Evolutionary conservation across 2,329 filamentous ascomycete species (phyloP), one percentile per base, ranked within the genome.

Genomic region (Sporothrix euskadiensis): DNA sequence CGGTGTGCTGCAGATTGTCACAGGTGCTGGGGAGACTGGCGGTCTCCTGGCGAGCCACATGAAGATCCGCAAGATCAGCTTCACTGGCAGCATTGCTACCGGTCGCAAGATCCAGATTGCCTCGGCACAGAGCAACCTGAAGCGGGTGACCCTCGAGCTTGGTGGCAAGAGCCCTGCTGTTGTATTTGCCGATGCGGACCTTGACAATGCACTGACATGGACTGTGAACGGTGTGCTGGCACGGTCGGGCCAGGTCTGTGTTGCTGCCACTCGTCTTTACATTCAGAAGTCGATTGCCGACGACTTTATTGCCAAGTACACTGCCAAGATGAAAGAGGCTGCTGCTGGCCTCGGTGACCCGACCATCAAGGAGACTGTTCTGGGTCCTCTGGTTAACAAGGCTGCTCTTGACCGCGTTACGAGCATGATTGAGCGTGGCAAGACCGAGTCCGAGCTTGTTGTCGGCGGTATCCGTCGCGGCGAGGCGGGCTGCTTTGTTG

Each of bases 1-100:
- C 3, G 90, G 90, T 69, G 90, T 92, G 14, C 81, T 92, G 76
- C 92, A 92, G 79, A 85, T 92, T 74, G 77, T 92, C 69, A 91
- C 90, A 73, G 90, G 90, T 1, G 84, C 88, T 75, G 90, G 90
- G n/a, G 57, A 54, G 63, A 75, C 72, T 3, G 76, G 76, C 19
- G 72, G 75, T 9, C 68, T 74, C 4, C 71, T 77, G 22, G 47
- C 76, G 5, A 74, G 68, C 57, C 76, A 77, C 74, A 75, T 76
- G 75, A 72, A 74, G 57, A 81, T 90, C 76, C 87, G 89, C 83
- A 89, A 89, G 84, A 83, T 90, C 76, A 87, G 87, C 75, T 90
- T 90, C 81, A 90, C 88, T 73, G 88, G 88, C 72, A 88, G 86
- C 66, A 88, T 87, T 57, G 81, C 85, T 71, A 86, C 88, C 73